phyloP scores from a whole-genome alignment of 2,329 filamentous ascomycete species.

The Aspergillus fumigatiaffinis region DNA sequence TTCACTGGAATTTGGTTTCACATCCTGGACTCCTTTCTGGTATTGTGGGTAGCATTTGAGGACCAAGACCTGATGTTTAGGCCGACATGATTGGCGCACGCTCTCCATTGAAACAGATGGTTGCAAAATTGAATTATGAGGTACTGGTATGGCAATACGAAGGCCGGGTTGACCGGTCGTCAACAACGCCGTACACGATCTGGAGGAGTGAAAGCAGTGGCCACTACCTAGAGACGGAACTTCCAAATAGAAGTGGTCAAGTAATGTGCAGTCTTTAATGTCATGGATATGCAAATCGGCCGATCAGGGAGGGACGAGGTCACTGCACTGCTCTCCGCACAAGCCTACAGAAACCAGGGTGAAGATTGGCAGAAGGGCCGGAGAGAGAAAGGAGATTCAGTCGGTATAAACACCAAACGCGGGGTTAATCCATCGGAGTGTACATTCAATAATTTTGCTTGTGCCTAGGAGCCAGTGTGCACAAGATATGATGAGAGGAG shows the following conservation, averaged over 20 bases:
- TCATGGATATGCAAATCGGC: background rate
- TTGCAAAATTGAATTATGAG: slow-evolving; percentile 1
- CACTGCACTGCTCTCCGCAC: background rate
- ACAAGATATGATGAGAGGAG: background rate
- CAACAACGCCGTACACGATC: background rate
- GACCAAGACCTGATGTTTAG: slow-evolving; percentile 94
- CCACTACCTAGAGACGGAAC: background rate
- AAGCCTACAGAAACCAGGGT: background rate
- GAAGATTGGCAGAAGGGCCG: background rate
- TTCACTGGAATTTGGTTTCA: slow-evolving; percentile 94
- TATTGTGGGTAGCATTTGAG: slow-evolving; percentile 95
- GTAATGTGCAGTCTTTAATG: background rate
- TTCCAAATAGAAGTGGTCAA: background rate
- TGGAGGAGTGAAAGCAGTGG: background rate
- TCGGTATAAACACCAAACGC: background rate
- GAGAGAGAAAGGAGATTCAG: background rate
- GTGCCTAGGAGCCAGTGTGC: background rate
- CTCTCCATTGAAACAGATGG: slow-evolving; percentile 46
- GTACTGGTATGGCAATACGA: background rate
- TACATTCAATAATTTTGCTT: background rate
- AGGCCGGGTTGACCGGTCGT: background rate
- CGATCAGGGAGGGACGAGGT: slow-evolving; percentile 6
- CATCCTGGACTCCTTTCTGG: slow-evolving; percentile 84
- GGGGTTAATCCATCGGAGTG: slow-evolving; percentile 1
- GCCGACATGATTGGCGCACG: slow-evolving; percentile 63